Conservation (phyloP, 495 filamentous ascomycete genomes). For the Baudoinia panamericana region DNA sequence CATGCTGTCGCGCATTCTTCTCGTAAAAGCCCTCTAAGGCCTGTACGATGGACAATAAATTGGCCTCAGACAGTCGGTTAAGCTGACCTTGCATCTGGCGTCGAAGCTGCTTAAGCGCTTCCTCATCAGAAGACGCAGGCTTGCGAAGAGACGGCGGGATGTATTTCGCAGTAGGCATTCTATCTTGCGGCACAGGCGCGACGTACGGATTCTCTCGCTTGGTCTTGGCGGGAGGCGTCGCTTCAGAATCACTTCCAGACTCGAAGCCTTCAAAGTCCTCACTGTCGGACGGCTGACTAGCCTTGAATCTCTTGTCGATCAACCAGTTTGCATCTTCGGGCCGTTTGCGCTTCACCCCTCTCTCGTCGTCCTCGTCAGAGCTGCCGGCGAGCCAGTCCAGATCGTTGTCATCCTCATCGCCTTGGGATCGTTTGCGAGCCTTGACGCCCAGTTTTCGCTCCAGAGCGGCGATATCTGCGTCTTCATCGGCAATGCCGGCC, state of each 20-base stretch:
- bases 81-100: constrained; percentile 76
- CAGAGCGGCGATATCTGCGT: constrained; percentile 73
- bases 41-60: constrained; percentile 61
- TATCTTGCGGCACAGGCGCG: constrained; percentile 23
- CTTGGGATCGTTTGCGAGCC: constrained; percentile 59
- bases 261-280: constrained; percentile 25
- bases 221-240: constrained; percentile 28
- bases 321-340: constrained; percentile 39
- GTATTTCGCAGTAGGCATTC: constrained; percentile 44
- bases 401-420: constrained; percentile 76
- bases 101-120: constrained; percentile 54
- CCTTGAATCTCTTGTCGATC: constrained; percentile 51
- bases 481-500: constrained; percentile 57
- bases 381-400: constrained; percentile 68
- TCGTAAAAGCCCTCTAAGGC: constrained; percentile 76
- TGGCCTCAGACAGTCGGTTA: constrained; percentile 86
- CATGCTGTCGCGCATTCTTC: constrained; percentile 64
- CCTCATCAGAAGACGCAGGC: constrained; percentile 45
- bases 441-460: constrained; percentile 85
- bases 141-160: constrained; percentile 75
- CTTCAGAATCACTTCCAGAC: constrained; percentile 29
- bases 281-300: constrained; percentile 29
- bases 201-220: constrained; percentile 50
- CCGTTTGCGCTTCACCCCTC: constrained; percentile 35
- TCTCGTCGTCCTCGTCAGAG: constrained; percentile 29